Evolutionary conservation across 306 rosid genomes (phyloP).

Genomic region (Aeschynomene evenia): DNA sequence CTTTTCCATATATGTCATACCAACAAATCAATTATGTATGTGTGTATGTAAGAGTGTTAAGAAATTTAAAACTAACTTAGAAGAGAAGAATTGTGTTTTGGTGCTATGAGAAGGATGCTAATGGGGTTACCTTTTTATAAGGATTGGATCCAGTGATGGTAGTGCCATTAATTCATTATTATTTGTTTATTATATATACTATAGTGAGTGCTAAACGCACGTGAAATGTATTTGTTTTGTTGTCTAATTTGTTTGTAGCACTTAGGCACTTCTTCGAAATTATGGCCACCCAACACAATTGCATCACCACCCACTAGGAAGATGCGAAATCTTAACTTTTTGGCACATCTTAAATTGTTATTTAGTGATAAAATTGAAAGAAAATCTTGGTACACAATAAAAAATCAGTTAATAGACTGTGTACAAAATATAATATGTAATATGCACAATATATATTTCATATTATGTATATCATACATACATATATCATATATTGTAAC

Average conservation of each 20-base stretch:
- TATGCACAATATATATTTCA: too few species aligned
- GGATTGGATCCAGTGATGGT: neutral
- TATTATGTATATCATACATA: too few species aligned
- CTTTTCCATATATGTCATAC: conserved; percentile 47
- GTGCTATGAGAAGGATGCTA: conserved; percentile 3
- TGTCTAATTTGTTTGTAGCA: neutral
- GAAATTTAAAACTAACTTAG: neutral
- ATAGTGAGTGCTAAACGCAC: neutral
- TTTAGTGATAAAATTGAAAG: neutral
- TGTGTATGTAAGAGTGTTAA: neutral
- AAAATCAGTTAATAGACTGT: too few species aligned
- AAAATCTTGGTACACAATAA: too few species aligned
- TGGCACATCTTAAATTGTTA: neutral
- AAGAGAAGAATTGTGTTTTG: neutral
- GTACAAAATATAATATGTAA: too few species aligned
- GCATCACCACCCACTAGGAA: conserved; percentile 1
- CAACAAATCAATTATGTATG: neutral
- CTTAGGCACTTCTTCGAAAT: conserved; percentile 4
- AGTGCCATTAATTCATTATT: too few species aligned
- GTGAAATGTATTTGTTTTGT: neutral
- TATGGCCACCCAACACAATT: neutral
- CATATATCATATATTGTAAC: too few species aligned
- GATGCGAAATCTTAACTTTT: neutral
- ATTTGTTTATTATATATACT: too few species aligned
- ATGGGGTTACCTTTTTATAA: conserved; percentile 26